Conservation (phyloP, 305 asterid genomes). For the Rubia tinctorum region DNA sequence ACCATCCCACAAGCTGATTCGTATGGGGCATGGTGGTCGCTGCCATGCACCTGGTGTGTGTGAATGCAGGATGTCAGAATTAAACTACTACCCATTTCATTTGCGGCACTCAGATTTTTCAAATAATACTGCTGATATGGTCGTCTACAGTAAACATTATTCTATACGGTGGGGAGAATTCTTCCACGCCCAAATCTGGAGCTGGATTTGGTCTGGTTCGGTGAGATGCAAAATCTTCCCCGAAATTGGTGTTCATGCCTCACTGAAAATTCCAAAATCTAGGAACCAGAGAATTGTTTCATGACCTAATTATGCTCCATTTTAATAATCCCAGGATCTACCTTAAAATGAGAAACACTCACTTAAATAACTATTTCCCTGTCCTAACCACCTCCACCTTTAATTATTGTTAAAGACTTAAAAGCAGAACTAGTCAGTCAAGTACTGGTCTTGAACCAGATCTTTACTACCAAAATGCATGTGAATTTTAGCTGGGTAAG, state of each 20-base stretch:
- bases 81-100: background rate
- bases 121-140: conserved; percentile 13
- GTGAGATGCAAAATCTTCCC: conserved; percentile 32
- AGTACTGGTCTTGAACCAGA: background rate
- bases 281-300: conserved; percentile 18
- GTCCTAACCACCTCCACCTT: conserved; percentile 34
- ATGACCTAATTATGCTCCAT: conserved; percentile 20
- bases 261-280: conserved; percentile 27
- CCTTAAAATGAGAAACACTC: conserved; percentile 41
- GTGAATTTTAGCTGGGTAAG: too few relatives aligned
- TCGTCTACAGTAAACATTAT: background rate
- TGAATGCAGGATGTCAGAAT: conserved; percentile 1
- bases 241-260: conserved; percentile 40
- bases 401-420: too few relatives aligned
- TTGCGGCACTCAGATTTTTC: conserved; percentile 2
- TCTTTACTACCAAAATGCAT: background rate
- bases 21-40: background rate
- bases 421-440: background rate
- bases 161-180: background rate
- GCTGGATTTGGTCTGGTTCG: conserved; percentile 50
- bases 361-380: conserved; percentile 12
- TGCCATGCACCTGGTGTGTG: conserved; percentile 3
- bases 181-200: conserved; percentile 55
- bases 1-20: conserved; percentile 3
- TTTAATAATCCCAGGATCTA: conserved; percentile 34